Base-by-base conservation (phyloP, 208 protist species). In the Wallacemonas sp. region DNA sequence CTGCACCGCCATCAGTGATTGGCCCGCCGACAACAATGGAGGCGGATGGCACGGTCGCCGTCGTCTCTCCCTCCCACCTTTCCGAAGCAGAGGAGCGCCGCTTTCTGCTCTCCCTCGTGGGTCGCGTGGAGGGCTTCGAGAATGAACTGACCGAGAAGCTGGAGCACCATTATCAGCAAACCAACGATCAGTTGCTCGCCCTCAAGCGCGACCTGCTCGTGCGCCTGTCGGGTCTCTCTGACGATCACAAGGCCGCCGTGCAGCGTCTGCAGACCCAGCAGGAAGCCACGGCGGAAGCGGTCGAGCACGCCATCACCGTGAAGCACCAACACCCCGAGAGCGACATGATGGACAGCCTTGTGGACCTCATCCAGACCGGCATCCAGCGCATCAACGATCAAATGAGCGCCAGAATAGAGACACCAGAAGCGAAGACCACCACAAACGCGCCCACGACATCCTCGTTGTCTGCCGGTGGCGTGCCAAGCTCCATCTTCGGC, bases 321-420 rank as follows among this genome's bases (percentile, higher is more conserved):
- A 43, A 77, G 17, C 39, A 66, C 23, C 55, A 63, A 29, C 29
- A 68, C 2, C 54, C 70, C 17, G 71, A 61, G 34, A 69, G 76
- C 23, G 68, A 68, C 27, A 77, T 82, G 61, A 67, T 65, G 39
- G 72, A 75, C 27, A 68, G 81, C 44, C 78, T 92, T 9, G 68
- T 82, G 46, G 33, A 78, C 17, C 72, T 89, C 26, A 90, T 93
- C 56, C 60, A 90, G 41, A 76, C 72, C 24, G 81, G 87, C 2
- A 77, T 93, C 68, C 61, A 61, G 39, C 69, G 71, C 3, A 78
- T 90, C 36, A 69, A 80, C n/a, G 55, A 60, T 24, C 69, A 74
- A 27, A 56, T 92, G 44, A 21, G 29, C n/a, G 34, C 23, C 44
- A 55, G 46, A 39, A 27, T 16, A 61, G 23, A 5, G 52, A 36